Evolutionary conservation across 2,329 filamentous ascomycete genomes (phyloP).

Genomic region (Colletotrichum sidae): DNA sequence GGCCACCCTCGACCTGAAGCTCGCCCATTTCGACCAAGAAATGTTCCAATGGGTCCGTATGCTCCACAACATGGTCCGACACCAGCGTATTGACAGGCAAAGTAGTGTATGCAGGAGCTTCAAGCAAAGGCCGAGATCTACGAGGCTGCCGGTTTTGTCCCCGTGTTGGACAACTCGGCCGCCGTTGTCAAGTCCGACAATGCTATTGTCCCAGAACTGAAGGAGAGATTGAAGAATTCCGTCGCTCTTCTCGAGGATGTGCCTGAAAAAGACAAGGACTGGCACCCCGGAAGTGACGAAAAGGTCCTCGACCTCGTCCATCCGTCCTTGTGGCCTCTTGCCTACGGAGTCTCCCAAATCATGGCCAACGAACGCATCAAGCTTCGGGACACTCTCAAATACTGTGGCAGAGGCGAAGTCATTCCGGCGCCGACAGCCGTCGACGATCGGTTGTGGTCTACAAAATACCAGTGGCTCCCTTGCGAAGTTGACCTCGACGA

Average conservation of each 20-base stretch:
- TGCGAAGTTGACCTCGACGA: slow-evolving; percentile 57
- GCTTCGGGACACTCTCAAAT: slow-evolving; percentile 50
- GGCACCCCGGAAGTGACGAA: slow-evolving; percentile 68
- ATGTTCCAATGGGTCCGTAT: slow-evolving; percentile 47
- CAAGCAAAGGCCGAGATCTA: slow-evolving; percentile 47
- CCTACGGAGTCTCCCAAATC: slow-evolving; percentile 60
- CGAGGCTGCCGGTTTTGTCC: slow-evolving; percentile 47
- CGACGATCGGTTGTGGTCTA: slow-evolving; percentile 38
- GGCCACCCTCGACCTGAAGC: slow-evolving; percentile 35
- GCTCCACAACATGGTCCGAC: background rate
- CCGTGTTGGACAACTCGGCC: slow-evolving; percentile 47
- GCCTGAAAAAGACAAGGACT: slow-evolving; percentile 64
- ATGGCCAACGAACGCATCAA: slow-evolving; percentile 46
- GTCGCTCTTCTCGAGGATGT: slow-evolving; percentile 62
- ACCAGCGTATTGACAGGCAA: slow-evolving; percentile 7
- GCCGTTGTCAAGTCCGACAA: slow-evolving; percentile 51
- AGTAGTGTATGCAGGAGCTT: slow-evolving; percentile 48
- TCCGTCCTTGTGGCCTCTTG: slow-evolving; percentile 71
- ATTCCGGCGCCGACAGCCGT: slow-evolving; percentile 37
- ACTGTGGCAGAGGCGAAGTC: slow-evolving; percentile 48
- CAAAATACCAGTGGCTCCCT: slow-evolving; percentile 60
- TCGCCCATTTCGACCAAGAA: slow-evolving; percentile 43
- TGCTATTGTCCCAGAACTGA: slow-evolving; percentile 41
- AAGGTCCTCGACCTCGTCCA: slow-evolving; percentile 73
- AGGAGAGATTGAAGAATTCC: slow-evolving; percentile 53